Evolutionary conservation across 1,139 yeast genomes (phyloP).

Genomic region (Candida gigantensis): DNA sequence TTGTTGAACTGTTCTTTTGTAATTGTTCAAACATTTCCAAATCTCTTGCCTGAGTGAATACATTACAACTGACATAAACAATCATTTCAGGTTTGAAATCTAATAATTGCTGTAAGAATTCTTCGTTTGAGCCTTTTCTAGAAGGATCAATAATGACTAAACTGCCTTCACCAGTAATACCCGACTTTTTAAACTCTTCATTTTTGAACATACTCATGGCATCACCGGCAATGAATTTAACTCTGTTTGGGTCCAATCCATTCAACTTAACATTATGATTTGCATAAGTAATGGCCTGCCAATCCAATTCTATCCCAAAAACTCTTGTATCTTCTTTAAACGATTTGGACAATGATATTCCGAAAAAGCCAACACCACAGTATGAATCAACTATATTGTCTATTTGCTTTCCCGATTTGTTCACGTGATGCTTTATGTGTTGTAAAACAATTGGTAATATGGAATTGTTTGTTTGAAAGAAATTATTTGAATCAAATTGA

Average conservation of each 20-base stretch:
- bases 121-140: conserved; percentile 40
- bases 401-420: conserved; percentile 14
- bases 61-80: conserved; percentile 48
- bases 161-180: conserved; percentile 32
- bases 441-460: conserved; percentile 39
- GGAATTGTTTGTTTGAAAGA: conserved; percentile 37
- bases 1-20: conserved; percentile 17
- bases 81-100: conserved; percentile 40
- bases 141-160: conserved; percentile 50
- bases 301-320: conserved; percentile 45
- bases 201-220: conserved; percentile 38
- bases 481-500: conserved; percentile 35
- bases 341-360: conserved; percentile 35
- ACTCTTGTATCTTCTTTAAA: conserved; percentile 34
- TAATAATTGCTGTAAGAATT: conserved; percentile 36
- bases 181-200: conserved; percentile 24
- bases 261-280: conserved; percentile 42
- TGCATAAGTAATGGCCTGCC: conserved; percentile 36
- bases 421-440: conserved; percentile 29
- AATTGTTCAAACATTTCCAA: conserved; percentile 29
- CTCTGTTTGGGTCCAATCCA: conserved; percentile 31
- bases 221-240: conserved; percentile 39
- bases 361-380: conserved; percentile 51
- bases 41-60: conserved; percentile 50
- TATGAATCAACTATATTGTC: conserved; percentile 44